Conservation (phyloP, 2,329 filamentous ascomycete species). For the Thielaviopsis populi region DNA sequence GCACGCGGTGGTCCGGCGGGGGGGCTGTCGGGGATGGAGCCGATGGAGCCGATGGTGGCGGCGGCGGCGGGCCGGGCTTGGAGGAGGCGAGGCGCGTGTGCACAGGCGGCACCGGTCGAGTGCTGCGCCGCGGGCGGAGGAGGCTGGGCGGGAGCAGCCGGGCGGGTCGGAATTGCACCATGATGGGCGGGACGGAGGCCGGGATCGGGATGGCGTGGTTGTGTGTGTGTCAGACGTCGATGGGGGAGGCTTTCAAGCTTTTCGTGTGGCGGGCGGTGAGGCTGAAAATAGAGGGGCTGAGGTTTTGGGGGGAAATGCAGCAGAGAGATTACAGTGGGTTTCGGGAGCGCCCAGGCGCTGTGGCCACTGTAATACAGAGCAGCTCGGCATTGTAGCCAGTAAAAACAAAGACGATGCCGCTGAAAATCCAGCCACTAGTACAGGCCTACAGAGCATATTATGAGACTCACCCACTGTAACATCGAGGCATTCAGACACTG, state of each 20-base stretch:
- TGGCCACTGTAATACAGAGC: background rate
- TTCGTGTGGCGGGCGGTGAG: background rate
- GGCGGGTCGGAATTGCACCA: conserved; percentile 8
- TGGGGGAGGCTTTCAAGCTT: background rate
- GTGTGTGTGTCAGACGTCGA: background rate
- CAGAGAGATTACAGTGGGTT: background rate
- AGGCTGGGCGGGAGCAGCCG: background rate
- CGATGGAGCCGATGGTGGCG: too few species aligned
- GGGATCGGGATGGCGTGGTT: background rate
- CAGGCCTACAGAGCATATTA: too few species aligned
- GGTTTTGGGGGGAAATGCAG: background rate
- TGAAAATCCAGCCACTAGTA: too few species aligned
- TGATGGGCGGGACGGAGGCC: conserved; percentile 1
- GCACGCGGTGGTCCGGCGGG: conserved; percentile 43
- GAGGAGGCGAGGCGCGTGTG: background rate
- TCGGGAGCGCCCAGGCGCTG: background rate
- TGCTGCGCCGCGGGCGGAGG: background rate
- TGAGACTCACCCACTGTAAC: background rate
- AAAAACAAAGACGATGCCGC: too few species aligned
- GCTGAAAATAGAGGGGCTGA: background rate
- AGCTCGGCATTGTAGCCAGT: background rate
- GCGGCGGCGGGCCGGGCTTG: background rate
- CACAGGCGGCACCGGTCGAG: background rate
- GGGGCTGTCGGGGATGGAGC: too few species aligned
- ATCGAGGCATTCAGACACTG: background rate